Conservation (phyloP, 2,329 filamentous ascomycete species). For the Calonectria henricotiae region DNA sequence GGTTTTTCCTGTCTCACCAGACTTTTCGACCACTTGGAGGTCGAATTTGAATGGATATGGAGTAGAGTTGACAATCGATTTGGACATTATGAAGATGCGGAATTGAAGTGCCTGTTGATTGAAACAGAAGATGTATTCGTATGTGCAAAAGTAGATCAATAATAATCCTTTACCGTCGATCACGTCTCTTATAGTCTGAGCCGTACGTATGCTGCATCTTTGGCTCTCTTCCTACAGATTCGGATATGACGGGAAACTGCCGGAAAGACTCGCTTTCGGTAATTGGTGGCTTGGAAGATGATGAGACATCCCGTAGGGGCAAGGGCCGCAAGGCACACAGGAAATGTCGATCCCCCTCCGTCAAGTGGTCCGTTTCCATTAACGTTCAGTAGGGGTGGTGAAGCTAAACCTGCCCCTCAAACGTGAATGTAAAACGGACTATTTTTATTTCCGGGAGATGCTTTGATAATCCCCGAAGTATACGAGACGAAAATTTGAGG, state of each 20-base stretch:
- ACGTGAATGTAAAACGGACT: neutral
- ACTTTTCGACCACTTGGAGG: constrained; percentile 32
- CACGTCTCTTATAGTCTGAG: neutral
- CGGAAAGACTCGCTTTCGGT: constrained; percentile 27
- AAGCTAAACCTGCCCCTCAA: neutral
- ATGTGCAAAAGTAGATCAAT: too few relatives aligned
- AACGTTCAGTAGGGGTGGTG: neutral
- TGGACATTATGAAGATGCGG: constrained; percentile 33
- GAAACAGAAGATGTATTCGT: neutral
- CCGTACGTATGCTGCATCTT: neutral
- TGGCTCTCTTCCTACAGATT: neutral
- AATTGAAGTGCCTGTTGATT: neutral
- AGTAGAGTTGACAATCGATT: constrained; percentile 53
- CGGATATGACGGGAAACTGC: constrained; percentile 38
- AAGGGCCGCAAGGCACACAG: constrained; percentile 7
- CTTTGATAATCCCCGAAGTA: neutral
- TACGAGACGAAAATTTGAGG: neutral
- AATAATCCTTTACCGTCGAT: neutral
- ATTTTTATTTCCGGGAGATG: neutral
- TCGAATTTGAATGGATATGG: constrained; percentile 57
- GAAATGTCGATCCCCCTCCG: constrained; percentile 1
- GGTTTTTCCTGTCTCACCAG: constrained; percentile 38
- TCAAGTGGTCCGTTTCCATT: neutral
- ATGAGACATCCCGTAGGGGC: neutral
- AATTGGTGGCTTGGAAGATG: neutral